Base-by-base conservation (phyloP, 495 filamentous ascomycete genomes). In the Trichoderma orchidacearum region DNA sequence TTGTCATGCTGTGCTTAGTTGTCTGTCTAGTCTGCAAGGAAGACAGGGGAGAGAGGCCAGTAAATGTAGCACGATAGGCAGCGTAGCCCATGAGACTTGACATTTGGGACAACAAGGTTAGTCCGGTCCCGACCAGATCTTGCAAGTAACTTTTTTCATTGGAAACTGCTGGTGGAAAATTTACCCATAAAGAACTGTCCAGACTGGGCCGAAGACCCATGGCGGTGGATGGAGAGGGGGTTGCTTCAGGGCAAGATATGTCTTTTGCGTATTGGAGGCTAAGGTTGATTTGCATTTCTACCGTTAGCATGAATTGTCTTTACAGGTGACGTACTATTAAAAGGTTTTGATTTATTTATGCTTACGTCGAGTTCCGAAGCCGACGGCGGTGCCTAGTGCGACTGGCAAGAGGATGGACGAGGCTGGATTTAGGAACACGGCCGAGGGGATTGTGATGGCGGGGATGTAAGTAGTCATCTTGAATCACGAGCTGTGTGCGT, bases 171-270 rank as follows among this genome's bases (percentile, higher is more conserved):
- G 41, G 15, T 18, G n/a, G 41, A 27, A 12, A 48, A 48, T 11
- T 8, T 48, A 57, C 5, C 81, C 86, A 70, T 96, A 97, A 12
- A 97, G 80, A 36, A 80, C 18, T 0, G 90, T 95, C 93, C 91
- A 96, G 27, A 81, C 81, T 2, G 90, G 89, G 1, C 82, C 86
- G 63, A 96, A 96, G 58, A 90, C 75, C 71, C 79, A 80, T 5
- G 86, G 77, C 0, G 92, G 91, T 3, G 92, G 92, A 35, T 80
- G 76, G 59, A 84, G 75, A 1, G 90, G 90, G 0, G 92, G 92
- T 66, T 95, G 88, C 55, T 80, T 82, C 50, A 95, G 75, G 2
- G 76, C 66, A 18, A 72, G 62, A 69, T 95, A 93, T 45, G 74
- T 81, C 48, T 72, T 69, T 61, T 84, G 75, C 23, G 80, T 85